Evolutionary conservation across 805 yeast genomes (phyloP).

Genomic region (Myxozyma nipponensis): DNA sequence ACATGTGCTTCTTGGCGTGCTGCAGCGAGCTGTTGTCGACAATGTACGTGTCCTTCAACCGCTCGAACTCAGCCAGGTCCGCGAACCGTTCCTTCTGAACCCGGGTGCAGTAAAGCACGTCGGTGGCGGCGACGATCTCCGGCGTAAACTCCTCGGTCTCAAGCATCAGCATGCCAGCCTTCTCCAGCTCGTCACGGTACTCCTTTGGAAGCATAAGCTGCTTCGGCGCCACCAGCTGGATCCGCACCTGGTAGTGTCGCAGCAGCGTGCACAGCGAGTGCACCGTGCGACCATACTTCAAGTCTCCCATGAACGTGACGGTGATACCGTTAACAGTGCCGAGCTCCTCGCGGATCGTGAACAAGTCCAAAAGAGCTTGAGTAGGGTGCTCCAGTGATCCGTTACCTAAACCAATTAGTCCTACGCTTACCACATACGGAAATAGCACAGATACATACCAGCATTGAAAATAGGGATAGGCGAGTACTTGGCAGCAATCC

Average conservation of each 20-base stretch:
- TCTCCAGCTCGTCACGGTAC: conserved; percentile 60
- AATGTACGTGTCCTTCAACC: conserved; percentile 84
- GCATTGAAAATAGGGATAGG: conserved; percentile 97
- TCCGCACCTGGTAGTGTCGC: conserved; percentile 86
- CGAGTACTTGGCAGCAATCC: conserved; percentile 90
- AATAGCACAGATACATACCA: conserved; percentile 45
- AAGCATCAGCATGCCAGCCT: conserved; percentile 62
- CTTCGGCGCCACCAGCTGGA: conserved; percentile 86
- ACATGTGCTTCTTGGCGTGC: conserved; percentile 96
- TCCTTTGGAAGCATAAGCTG: conserved; percentile 80
- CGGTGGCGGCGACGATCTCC: conserved; percentile 82
- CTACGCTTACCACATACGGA: background rate
- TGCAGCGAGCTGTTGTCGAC: conserved; percentile 88
- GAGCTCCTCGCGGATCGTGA: conserved; percentile 97
- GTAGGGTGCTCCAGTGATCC: conserved; percentile 98
- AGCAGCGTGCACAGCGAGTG: conserved; percentile 90
- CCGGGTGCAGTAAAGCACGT: conserved; percentile 95
- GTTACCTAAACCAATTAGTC: conserved; percentile 41
- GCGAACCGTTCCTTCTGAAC: conserved; percentile 95
- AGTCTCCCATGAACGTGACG: conserved; percentile 97
- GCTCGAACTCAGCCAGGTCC: conserved; percentile 69
- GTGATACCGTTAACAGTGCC: conserved; percentile 98
- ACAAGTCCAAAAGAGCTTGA: conserved; percentile 94
- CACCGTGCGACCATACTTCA: conserved; percentile 97
- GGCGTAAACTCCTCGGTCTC: conserved; percentile 78